phyloP scores from a whole-genome alignment of 2,329 filamentous ascomycete genomes.

The Gaeumannomyces sp. region DNA sequence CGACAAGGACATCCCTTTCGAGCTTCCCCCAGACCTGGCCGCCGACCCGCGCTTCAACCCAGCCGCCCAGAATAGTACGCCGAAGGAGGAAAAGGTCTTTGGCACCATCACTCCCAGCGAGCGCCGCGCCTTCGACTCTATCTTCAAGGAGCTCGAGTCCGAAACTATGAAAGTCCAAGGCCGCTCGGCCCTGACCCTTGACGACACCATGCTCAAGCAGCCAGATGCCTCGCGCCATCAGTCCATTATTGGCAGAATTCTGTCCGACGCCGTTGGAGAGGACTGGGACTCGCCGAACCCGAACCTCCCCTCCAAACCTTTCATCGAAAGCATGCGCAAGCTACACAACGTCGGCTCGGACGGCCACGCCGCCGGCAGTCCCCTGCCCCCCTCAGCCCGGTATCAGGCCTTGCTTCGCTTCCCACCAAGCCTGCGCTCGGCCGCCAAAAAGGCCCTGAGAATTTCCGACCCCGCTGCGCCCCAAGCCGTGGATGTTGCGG shows the following conservation, averaged over 20 bases:
- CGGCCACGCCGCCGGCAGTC: not conserved
- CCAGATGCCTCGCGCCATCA: slow-evolving; percentile 9
- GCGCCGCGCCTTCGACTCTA: slow-evolving; percentile 40
- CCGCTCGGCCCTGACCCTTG: too few species aligned
- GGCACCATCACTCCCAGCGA: slow-evolving; percentile 55
- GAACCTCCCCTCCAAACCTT: not conserved
- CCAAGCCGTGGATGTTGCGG: not conserved
- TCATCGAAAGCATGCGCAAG: slow-evolving; percentile 7
- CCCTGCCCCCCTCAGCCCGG: slow-evolving; percentile 21
- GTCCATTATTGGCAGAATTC: slow-evolving; percentile 17
- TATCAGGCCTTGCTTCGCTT: slow-evolving; percentile 32
- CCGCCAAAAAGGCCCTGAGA: slow-evolving; percentile 32
- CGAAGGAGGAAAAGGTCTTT: slow-evolving; percentile 15
- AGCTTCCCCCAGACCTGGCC: slow-evolving; percentile 32
- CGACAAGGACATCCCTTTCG: slow-evolving; percentile 45
- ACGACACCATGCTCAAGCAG: not conserved
- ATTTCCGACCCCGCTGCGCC: slow-evolving; percentile 2
- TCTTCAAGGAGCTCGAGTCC: slow-evolving; percentile 52
- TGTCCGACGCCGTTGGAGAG: slow-evolving; percentile 17
- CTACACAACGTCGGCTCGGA: slow-evolving; percentile 7
- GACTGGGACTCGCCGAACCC: too few species aligned
- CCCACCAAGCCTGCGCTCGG: slow-evolving; percentile 32
- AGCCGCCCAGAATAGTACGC: slow-evolving; percentile 14
- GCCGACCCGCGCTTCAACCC: slow-evolving; percentile 19
- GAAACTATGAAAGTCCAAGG: slow-evolving; percentile 10